phyloP scores from a whole-genome alignment of 192 early-diverging fungal genomes.

The Mortierella claussenii region DNA sequence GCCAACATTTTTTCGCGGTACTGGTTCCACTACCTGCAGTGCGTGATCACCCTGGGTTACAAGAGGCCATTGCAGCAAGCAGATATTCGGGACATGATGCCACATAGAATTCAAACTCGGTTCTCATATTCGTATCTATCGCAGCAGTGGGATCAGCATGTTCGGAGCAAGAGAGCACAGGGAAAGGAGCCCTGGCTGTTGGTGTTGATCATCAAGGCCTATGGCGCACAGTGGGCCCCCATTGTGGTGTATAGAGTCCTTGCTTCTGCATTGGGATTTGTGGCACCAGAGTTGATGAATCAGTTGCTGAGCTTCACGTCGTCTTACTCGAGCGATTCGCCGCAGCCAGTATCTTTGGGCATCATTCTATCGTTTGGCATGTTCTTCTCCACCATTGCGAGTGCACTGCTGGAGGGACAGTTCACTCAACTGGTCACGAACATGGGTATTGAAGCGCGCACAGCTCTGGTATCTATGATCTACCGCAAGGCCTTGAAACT shows the following conservation, averaged over 20 bases:
- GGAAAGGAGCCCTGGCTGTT: constrained; percentile 18
- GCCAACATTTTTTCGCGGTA: constrained; percentile 36
- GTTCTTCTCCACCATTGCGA: constrained; percentile 21
- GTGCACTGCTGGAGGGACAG: constrained; percentile 10
- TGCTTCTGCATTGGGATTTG: constrained; percentile 10
- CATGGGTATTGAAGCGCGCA: constrained; percentile 72
- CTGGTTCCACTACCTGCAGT: constrained; percentile 25
- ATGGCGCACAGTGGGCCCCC: constrained; percentile 17
- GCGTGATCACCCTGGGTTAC: constrained; percentile 21
- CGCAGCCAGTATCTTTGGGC: constrained; percentile 10
- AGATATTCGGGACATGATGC: constrained; percentile 27
- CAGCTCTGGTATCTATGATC: constrained; percentile 38
- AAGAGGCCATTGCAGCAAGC: constrained; percentile 12
- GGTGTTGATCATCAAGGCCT: not conserved
- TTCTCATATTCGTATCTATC: constrained; percentile 1
- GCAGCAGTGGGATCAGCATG: constrained; percentile 12
- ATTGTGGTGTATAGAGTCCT: constrained; percentile 8
- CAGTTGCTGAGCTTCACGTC: constrained; percentile 13
- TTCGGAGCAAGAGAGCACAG: constrained; percentile 7
- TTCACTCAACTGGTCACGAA: constrained; percentile 46
- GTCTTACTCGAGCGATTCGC: constrained; percentile 6
- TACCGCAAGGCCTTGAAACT: constrained; percentile 49
- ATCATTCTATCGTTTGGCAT: constrained; percentile 27
- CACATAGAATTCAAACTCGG: constrained; percentile 2
- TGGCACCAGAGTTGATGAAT: constrained; percentile 18